Base-by-base conservation (phyloP, 106 monocot species). In the Phalaenopsis aphrodite region DNA sequence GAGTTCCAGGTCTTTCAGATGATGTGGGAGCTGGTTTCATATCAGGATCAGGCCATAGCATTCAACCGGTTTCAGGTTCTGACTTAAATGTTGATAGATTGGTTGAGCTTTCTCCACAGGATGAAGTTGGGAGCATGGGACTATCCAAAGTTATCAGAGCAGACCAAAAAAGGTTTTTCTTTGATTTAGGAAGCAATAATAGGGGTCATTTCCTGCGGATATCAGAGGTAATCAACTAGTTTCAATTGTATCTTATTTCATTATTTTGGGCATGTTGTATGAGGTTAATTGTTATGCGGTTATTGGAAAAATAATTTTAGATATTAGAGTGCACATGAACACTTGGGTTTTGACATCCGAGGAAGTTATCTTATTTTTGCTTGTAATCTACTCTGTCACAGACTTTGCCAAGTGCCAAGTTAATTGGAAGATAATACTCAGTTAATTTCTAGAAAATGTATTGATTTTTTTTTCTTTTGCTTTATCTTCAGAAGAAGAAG, bases 21-120 rank as follows among this genome's bases (percentile, higher is more conserved):
- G 95, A 95, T 79, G 95, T 95, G 5, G 93, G 95, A 21, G 95
- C 91, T 66, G 95, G 95, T 52, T 95, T 95, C 78, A 95, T 95
- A 77, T 79, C 92, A 37, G 88, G 85, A 77, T 79, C 92, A 23
- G 87, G 85, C 8, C 84, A 85, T 66, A 79, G 78, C 48, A 41
- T 81, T 19, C 95, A 88, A 61, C 61, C 84, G 8, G 85, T 48
- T 36, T 52, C 93, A 69, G 88, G 90, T 38, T 79, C 90, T 16
- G 95, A 93, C 49, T 67, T 93, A 72, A 84, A 82, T 56, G 90
- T 86, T 64, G 93, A 95, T 21, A 77, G 91, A 73, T 56, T 87
- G 11, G 83, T 89, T 82, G 92, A 90, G 41, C 18, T 85, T 15
- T 80, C 69, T 41, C 55, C 82, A 2, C 85, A 81, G 14, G 85